A percentile compares a stretch with the other conserved stretches of the same genome.
These are phyloP conservation scores for Tolypocladium tundrense DNA, from an alignment of 2,329 filamentous ascomycete species.

Conservation along the genomic window DNA sequence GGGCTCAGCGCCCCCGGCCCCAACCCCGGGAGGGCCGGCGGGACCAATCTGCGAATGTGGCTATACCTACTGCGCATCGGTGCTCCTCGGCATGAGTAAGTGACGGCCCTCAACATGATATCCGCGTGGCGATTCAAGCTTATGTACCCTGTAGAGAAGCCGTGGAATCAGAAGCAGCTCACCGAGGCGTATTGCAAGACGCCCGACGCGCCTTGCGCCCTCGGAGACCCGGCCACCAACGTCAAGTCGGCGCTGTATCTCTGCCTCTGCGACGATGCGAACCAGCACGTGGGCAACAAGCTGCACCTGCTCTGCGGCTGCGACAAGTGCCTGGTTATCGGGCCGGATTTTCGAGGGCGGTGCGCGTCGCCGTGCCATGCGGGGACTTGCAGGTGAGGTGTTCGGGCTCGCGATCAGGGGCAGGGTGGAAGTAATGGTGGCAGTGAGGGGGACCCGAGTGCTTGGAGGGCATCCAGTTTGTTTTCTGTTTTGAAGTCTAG, in stretches of 20 bases:
- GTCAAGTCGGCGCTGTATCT: slow-evolving; percentile 24
- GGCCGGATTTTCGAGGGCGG: slow-evolving; percentile 27
- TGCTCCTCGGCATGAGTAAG: slow-evolving; percentile 26
- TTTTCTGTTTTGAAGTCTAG: not conserved
- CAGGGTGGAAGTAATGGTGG: not conserved
- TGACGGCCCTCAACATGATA: not conserved
- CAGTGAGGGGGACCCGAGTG: not conserved
- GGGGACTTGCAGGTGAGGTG: slow-evolving; percentile 6
- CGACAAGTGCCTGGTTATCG: slow-evolving; percentile 27
- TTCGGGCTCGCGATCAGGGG: not conserved
- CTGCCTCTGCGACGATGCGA: slow-evolving; percentile 23
- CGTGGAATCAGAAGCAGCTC: slow-evolving; percentile 23
- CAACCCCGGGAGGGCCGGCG: slow-evolving; percentile 10
- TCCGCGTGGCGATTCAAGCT: not conserved
- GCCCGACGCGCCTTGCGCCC: slow-evolving; percentile 21
- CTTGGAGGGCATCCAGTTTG: not conserved
- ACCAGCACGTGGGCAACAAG: slow-evolving; percentile 20
- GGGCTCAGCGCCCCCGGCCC: slow-evolving; percentile 4
- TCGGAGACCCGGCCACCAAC: slow-evolving; percentile 17
- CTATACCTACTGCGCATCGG: slow-evolving; percentile 30
- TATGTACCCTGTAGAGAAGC: slow-evolving; percentile 13
- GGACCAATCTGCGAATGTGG: slow-evolving; percentile 29
- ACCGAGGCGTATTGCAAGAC: slow-evolving; percentile 26
- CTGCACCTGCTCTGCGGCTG: slow-evolving; percentile 29
- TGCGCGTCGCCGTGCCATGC: slow-evolving; percentile 25